A percentile compares a stretch with the other conserved stretches of the same genome.
Conservation (phyloP, 768 basidiomycete species). For the Neoboletus brunneissimus region DNA sequence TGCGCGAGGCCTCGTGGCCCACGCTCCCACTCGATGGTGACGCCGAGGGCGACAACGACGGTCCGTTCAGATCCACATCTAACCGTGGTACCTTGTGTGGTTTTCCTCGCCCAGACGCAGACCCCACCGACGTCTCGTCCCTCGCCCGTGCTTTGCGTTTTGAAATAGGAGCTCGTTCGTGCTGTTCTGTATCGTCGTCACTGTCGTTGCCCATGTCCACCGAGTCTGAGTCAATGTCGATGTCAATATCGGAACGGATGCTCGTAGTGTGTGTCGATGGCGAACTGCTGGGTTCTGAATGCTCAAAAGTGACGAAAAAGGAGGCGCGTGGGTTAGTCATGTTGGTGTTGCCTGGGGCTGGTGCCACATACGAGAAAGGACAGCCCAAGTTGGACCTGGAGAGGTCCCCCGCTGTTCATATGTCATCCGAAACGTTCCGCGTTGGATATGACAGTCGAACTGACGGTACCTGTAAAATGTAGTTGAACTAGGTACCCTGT, state of each 20-base stretch:
- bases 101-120: background rate
- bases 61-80: background rate
- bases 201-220: constrained; percentile 24
- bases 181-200: constrained; percentile 13
- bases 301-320: background rate
- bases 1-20: background rate
- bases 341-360: background rate
- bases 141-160: constrained; percentile 26
- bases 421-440: background rate
- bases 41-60: background rate
- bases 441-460: background rate
- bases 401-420: background rate
- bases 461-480: too few species aligned
- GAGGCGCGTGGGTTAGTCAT: background rate
- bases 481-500: background rate
- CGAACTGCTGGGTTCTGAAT: constrained; percentile 22
- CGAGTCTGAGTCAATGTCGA: constrained; percentile 2
- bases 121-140: constrained; percentile 6
- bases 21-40: background rate
- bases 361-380: constrained; percentile 23
- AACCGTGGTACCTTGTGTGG: constrained; percentile 23
- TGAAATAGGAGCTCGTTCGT: constrained; percentile 11
- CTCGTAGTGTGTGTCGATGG: constrained; percentile 12
- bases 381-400: constrained; percentile 31
- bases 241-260: constrained; percentile 3